phyloP scores from a whole-genome alignment of 179 eudicot species.

The Patellifolia procumbens region DNA sequence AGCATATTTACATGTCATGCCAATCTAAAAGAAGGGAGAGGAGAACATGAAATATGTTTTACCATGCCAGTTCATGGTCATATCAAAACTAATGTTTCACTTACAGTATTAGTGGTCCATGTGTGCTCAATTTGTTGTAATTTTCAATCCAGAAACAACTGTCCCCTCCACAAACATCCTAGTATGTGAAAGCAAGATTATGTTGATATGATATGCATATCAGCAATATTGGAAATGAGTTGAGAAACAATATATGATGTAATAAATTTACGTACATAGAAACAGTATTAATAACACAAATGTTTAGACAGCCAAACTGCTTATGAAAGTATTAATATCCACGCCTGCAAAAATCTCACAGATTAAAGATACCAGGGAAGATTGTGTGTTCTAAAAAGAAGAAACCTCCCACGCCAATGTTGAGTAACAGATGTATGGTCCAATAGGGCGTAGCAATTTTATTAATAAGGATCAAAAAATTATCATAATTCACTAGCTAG shows the following conservation, averaged over 20 bases:
- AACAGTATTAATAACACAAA: neutral
- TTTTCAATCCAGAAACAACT: constrained; percentile 86
- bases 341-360: neutral
- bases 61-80: neutral
- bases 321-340: neutral
- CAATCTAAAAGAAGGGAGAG: neutral
- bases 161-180: constrained; percentile 74
- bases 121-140: constrained; percentile 49
- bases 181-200: constrained; percentile 18
- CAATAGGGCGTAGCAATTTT: neutral
- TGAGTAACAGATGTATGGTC: neutral
- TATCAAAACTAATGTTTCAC: constrained; percentile 31
- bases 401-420: neutral
- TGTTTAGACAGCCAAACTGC: neutral
- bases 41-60: neutral
- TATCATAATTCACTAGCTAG: neutral
- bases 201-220: constrained; percentile 12
- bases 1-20: neutral
- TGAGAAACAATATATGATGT: neutral
- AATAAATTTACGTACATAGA: neutral
- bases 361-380: neutral
- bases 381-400: neutral
- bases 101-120: constrained; percentile 68
- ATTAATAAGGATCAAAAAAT: neutral
- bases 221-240: neutral